Conservation (phyloP, 441 rosid species). For the Lepidium campestre region DNA sequence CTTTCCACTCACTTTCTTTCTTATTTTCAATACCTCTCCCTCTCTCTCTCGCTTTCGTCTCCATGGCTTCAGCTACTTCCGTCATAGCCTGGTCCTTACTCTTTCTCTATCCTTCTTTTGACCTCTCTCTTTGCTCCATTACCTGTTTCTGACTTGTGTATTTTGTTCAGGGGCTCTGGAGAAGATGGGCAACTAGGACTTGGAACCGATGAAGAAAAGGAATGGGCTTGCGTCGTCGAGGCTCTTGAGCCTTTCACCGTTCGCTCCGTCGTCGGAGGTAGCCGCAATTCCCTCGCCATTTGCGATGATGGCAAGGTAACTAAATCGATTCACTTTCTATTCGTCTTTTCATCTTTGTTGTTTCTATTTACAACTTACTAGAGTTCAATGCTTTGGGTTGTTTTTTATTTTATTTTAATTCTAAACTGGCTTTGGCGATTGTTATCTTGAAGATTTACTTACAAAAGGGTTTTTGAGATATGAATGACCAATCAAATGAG, state of each 20-base stretch:
- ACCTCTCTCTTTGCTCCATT: neutral
- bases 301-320: constrained; percentile 89
- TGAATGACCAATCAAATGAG: neutral
- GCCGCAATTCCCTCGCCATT: constrained; percentile 97
- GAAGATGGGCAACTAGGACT: constrained; percentile 97
- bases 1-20: constrained; percentile 18
- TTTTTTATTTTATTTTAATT: neutral
- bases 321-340: neutral
- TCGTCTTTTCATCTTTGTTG: neutral
- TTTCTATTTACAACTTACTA: neutral
- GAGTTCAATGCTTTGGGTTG: neutral
- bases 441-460: neutral
- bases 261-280: constrained; percentile 89
- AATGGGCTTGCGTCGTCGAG: constrained; percentile 63
- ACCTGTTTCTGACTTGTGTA: neutral
- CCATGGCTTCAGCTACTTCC: constrained; percentile 51
- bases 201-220: constrained; percentile 73
- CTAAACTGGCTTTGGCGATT: neutral
- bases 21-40: neutral
- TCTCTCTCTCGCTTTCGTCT: constrained; percentile 2
- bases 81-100: constrained; percentile 68
- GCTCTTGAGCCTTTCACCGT: constrained; percentile 64
- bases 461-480: constrained; percentile 14
- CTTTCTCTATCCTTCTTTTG: neutral
- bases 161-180: constrained; percentile 72